Evolutionary conservation across 2,329 filamentous ascomycete genomes (phyloP), one percentile per base, ranked within the genome.

Genomic region (Myriangium duriaei): DNA sequence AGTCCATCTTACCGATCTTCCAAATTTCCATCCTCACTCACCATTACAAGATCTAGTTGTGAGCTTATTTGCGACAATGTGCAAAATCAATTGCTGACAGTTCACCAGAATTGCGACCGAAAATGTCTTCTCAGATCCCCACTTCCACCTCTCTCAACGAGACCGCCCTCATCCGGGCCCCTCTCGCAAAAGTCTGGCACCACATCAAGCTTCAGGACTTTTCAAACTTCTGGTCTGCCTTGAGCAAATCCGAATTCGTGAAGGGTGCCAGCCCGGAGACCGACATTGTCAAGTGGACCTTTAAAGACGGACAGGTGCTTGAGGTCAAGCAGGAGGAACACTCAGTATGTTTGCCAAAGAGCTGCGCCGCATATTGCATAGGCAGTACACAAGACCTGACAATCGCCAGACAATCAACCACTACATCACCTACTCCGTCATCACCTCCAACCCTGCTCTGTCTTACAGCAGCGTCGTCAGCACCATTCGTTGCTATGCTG

Each of bases 261-360:
- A 77, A 79, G 64, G 75, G 72, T 35, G 58, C 67, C 11, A 68
- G 65, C 37, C 57, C 63, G 26, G 77, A 81, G 59, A 74, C 76
- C 31, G 76, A 81, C 49, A 61, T 81, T 40, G 70, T 80, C 51
- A 70, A 71, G 57, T 82, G 78, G 78, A 71, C 68, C 13, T 83
- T 82, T 66, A 74, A 76, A 56, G 79, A 83, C 50, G 76, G 76
- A 34, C 74, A 71, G 17, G 68, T 72, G 39, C 61, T 80, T 13
- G 76, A 82, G 57, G 74, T 83, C 48, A 82, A 82, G 72, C 76
- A 79, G 63, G 79, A 83, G 60, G 79, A 81, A 64, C 77, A 82
- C 62, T 79, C 73, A 47, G 75, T 79, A 59, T 43, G 70, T 57
- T 19, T 12, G 5, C 9, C 3, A 28, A 24, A n/a, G n/a, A n/a